phyloP scores from a whole-genome alignment of 1,284 basidiomycete species.

The Puccinia triticina region DNA sequence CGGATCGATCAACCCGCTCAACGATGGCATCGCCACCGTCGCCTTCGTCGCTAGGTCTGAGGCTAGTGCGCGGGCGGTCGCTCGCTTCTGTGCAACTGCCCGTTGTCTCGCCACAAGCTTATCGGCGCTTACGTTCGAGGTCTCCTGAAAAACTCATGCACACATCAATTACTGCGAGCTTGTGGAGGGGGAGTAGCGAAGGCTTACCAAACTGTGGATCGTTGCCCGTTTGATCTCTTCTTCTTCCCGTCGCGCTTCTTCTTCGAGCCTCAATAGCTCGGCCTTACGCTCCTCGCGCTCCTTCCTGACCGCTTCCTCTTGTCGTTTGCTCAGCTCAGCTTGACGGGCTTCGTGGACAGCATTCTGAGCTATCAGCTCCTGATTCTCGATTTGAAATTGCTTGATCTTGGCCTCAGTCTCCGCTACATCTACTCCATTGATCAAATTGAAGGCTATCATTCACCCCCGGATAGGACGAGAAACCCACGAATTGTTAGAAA shows the following conservation, averaged over 20 bases:
- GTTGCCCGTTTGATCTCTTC: slow-evolving; percentile 42
- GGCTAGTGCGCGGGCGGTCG: slow-evolving; percentile 32
- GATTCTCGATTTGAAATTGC: slow-evolving; percentile 77
- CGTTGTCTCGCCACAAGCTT: slow-evolving; percentile 42
- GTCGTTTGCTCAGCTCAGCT: slow-evolving; percentile 70
- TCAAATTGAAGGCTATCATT: slow-evolving; percentile 83
- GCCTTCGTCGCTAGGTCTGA: slow-evolving; percentile 43
- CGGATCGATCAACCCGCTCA: slow-evolving; percentile 37
- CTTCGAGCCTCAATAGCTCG: slow-evolving; percentile 44
- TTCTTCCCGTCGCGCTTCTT: slow-evolving; percentile 47
- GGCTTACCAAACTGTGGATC: slow-evolving; percentile 44
- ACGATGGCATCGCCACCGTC: slow-evolving; percentile 31
- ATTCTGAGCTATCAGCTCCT: slow-evolving; percentile 76
- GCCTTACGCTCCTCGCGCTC: slow-evolving; percentile 46
- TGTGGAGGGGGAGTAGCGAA: background rate
- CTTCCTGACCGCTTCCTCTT: slow-evolving; percentile 67
- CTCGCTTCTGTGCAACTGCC: slow-evolving; percentile 38
- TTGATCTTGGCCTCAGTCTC: slow-evolving; percentile 82
- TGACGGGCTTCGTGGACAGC: slow-evolving; percentile 75
- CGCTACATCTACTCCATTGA: slow-evolving; percentile 83
- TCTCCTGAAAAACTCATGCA: slow-evolving; percentile 13
- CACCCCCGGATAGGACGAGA: background rate
- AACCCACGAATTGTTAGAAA: slow-evolving; percentile 14
- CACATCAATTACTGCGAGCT: background rate
- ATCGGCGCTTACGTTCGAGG: slow-evolving; percentile 39